Evolutionary conservation across 2,329 filamentous ascomycete species (phyloP), one percentile per base, ranked within the genome.

Genomic region (Aureobasidium zeae): DNA sequence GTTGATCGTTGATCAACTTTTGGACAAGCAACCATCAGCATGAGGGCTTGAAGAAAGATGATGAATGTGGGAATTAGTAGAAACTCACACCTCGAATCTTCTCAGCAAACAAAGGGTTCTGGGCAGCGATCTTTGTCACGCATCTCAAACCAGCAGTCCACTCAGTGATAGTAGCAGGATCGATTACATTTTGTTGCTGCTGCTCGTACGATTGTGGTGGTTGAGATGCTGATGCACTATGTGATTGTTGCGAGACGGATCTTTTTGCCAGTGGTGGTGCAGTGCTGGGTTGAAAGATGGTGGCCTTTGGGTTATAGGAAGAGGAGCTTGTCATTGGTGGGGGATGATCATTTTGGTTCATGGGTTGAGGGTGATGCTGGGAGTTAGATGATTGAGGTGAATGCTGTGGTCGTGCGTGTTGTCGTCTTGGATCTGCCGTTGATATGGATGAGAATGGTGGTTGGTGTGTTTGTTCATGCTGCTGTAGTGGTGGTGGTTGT

Each of bases 1-100:
- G 71, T 57, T 83, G 79, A 30, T 76, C 70, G 44, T 69, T 68
- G 48, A 83, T 81, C 59, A 83, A 67, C 62, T 77, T n/a, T n/a
- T n/a, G 25, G 8, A 9, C 7, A 1, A 11, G 6, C n/a, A 6
- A 26, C 15, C 8, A 4, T 33, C 20, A 44, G 36, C 44, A 48
- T 41, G 47, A 47, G 34, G 12, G 9, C 19, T 26, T 15, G 22
- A 13, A 31, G 2, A 9, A 30, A 42, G 11, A n/a, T n/a, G n/a
- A n/a, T n/a, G n/a, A n/a, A n/a, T n/a, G n/a, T n/a, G n/a, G n/a
- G n/a, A 11, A 44, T 29, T 5, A 46, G 29, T 31, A 17, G 7
- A 24, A 30, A 49, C 53, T 46, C 58, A 66, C 66, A 52, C 62
- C 65, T 45, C 59, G 61, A 35, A 70, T 59, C 2, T 57, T 54